These are phyloP conservation scores for Amphichorda felina DNA, from an alignment of 2,329 filamentous ascomycete genomes.

Conservation along the genomic window DNA sequence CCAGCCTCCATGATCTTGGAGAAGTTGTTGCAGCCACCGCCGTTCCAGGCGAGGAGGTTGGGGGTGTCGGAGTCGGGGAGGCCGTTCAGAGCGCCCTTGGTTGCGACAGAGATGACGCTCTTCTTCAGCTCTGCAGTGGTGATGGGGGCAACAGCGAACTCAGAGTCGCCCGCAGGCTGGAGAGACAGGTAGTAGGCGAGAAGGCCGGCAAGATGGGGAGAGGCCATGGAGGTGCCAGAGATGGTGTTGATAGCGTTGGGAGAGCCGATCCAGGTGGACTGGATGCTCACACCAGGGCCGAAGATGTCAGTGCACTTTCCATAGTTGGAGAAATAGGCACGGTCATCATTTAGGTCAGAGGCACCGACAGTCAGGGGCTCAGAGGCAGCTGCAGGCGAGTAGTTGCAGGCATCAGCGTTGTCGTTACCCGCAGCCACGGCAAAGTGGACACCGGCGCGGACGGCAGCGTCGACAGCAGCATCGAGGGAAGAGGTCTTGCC, in stretches of 20 bases:
- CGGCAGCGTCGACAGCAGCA: conserved; percentile 85
- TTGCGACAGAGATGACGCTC: conserved; percentile 73
- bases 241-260: conserved; percentile 97
- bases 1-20: conserved; percentile 65
- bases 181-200: conserved; percentile 97
- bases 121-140: conserved; percentile 92
- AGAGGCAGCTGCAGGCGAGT: conserved; percentile 86
- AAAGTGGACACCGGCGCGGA: conserved; percentile 87
- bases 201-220: conserved; percentile 91
- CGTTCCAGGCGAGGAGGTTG: conserved; percentile 98
- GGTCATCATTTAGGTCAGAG: conserved; percentile 84
- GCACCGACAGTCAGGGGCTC: conserved; percentile 91
- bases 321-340: conserved; percentile 99
- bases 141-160: conserved; percentile 79
- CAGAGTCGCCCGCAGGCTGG: conserved; percentile 80
- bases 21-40: conserved; percentile 90
- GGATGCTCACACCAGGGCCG: conserved; percentile 89
- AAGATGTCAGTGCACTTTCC: conserved; percentile 99
- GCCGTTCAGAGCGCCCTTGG: conserved; percentile 63
- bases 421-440: conserved; percentile 97
- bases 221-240: conserved; percentile 98
- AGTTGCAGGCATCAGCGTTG: conserved; percentile 98
- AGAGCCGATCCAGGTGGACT: conserved; percentile 97
- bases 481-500: conserved; percentile 92
- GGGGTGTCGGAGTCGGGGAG: conserved; percentile 68